These are phyloP conservation scores for Nemania sp. DNA, from an alignment of 2,329 filamentous ascomycete species.

Conservation along the genomic window DNA sequence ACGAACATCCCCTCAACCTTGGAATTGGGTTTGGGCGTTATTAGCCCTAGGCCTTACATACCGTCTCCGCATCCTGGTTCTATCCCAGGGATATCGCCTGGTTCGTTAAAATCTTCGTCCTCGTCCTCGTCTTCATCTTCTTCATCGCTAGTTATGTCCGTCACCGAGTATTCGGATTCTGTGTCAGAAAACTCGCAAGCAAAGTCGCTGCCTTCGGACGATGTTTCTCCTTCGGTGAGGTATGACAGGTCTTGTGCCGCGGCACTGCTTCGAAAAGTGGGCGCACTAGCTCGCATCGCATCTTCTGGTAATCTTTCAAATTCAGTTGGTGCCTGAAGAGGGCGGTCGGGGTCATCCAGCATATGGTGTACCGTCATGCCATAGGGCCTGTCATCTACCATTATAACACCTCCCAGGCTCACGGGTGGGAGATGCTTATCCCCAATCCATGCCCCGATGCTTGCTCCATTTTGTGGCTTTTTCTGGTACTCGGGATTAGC, in stretches of 20 bases:
- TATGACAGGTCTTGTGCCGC: slow-evolving; percentile 39
- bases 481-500: slow-evolving; percentile 83
- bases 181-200: slow-evolving; percentile 72
- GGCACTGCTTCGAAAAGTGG: slow-evolving; percentile 45
- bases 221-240: slow-evolving; percentile 52
- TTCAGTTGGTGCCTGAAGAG: slow-evolving; percentile 28
- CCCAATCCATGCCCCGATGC: slow-evolving; percentile 90
- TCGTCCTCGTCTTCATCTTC: slow-evolving; percentile 64
- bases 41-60: slow-evolving; percentile 42
- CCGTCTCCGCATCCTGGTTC: slow-evolving; percentile 78
- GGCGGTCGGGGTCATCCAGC: slow-evolving; percentile 76
- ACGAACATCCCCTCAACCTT: slow-evolving; percentile 18
- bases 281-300: slow-evolving; percentile 37
- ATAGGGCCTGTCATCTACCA: slow-evolving; percentile 85
- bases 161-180: slow-evolving; percentile 58
- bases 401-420: slow-evolving; percentile 87
- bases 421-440: slow-evolving; percentile 89
- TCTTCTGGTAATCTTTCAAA: slow-evolving; percentile 28
- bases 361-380: slow-evolving; percentile 98
- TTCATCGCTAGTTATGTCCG: slow-evolving; percentile 64
- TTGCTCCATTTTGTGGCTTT: slow-evolving; percentile 85
- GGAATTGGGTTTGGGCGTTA: slow-evolving; percentile 18
- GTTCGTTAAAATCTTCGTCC: slow-evolving; percentile 67
- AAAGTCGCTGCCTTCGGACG: slow-evolving; percentile 61
- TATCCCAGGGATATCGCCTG: slow-evolving; percentile 83